Percentiles rank a stretch among this genome's conserved stretches.
Conservation (phyloP, 2,329 filamentous ascomycete species). For the Madurella mycetomatis region DNA sequence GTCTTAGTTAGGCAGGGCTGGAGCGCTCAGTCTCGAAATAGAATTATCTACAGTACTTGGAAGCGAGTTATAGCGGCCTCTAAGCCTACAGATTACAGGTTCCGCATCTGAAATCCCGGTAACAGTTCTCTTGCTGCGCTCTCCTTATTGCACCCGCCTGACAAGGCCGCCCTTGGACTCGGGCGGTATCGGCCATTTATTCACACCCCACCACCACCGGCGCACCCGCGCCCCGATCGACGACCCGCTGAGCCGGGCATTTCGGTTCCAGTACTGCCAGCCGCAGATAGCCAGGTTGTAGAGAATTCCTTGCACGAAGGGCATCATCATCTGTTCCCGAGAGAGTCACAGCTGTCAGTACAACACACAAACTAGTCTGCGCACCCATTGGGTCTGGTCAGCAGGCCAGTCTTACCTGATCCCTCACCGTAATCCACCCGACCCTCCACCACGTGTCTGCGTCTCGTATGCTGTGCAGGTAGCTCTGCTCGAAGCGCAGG, state of each 20-base stretch:
- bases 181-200: constrained; percentile 74
- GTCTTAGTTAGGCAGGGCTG: constrained; percentile 1
- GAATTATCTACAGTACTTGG: constrained; percentile 1
- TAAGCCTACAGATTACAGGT: too few relatives aligned
- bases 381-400: neutral
- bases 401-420: constrained; percentile 60
- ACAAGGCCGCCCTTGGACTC: constrained; percentile 20
- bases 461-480: constrained; percentile 79
- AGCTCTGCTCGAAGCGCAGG: constrained; percentile 96
- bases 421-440: constrained; percentile 76
- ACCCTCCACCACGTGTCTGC: constrained; percentile 78
- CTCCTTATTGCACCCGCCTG: neutral
- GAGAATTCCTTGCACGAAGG: constrained; percentile 79
- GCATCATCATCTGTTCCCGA: constrained; percentile 66
- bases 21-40: constrained; percentile 8
- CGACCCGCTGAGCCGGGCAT: constrained; percentile 69
- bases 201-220: constrained; percentile 93
- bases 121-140: too few relatives aligned
- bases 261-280: constrained; percentile 87
- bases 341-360: too few relatives aligned
- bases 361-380: neutral
- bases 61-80: neutral
- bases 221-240: constrained; percentile 71
- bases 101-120: too few relatives aligned
- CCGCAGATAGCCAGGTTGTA: constrained; percentile 82